Conservation (phyloP, 192 early-diverging fungal genomes). For the Linderina pennispora region DNA sequence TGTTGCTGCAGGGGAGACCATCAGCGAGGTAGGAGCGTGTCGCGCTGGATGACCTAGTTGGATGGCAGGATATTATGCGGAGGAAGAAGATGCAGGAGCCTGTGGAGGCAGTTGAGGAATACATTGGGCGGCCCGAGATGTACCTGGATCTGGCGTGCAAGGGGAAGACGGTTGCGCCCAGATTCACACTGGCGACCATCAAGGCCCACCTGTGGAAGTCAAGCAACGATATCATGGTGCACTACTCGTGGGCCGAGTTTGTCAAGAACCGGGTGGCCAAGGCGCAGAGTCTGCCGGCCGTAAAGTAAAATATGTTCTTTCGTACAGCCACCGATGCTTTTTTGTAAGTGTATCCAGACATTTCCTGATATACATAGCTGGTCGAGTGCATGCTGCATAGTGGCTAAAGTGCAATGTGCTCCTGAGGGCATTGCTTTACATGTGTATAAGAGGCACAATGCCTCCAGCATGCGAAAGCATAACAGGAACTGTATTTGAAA, state of each 20-base stretch:
- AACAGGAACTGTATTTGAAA: background rate
- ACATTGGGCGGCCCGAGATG: slow-evolving; percentile 33
- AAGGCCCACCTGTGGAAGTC: slow-evolving; percentile 43
- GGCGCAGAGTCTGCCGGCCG: slow-evolving; percentile 19
- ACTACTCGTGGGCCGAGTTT: slow-evolving; percentile 47
- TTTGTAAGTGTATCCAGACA: background rate
- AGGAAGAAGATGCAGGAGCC: background rate
- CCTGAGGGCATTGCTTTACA: background rate
- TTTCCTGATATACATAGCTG: background rate
- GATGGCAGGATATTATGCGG: slow-evolving; percentile 11
- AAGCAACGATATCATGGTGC: slow-evolving; percentile 39
- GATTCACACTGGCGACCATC: slow-evolving; percentile 39
- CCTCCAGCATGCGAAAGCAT: background rate
- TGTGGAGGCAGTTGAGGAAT: slow-evolving; percentile 1
- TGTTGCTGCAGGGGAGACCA: slow-evolving; percentile 19
- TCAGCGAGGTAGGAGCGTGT: slow-evolving; percentile 21
- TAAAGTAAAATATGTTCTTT: background rate
- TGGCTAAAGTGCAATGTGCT: background rate
- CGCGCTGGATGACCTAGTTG: slow-evolving; percentile 25
- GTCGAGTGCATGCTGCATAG: too few relatives aligned
- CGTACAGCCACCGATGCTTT: background rate
- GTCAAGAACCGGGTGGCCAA: slow-evolving; percentile 26
- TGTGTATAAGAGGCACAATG: background rate
- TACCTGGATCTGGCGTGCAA: slow-evolving; percentile 41
- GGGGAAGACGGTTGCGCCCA: slow-evolving; percentile 12